A percentile compares a stretch with the other conserved stretches of the same genome.
Evolutionary conservation across 352 stramenopile genomes (phyloP).

Genomic region (Pelagophyceae sp.): DNA sequence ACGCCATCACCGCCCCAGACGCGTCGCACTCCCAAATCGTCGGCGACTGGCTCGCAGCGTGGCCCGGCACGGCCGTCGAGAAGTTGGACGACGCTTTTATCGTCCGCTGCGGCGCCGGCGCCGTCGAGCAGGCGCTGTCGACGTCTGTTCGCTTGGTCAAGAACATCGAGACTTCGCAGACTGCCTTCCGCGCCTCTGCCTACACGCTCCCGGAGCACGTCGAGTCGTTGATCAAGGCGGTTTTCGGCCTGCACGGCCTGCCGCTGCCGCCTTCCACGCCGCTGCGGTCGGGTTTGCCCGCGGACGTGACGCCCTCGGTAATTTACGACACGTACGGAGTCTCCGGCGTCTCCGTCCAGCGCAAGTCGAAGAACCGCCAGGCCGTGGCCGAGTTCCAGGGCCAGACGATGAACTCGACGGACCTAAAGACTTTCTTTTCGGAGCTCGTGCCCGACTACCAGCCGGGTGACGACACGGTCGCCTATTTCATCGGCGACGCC

Average conservation of each 20-base stretch:
- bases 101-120: background rate
- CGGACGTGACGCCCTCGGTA: background rate
- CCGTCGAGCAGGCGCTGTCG: background rate
- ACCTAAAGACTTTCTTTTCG: conserved; percentile 29
- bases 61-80: no score
- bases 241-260: background rate
- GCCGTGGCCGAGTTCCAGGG: conserved; percentile 37
- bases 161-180: background rate
- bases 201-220: background rate
- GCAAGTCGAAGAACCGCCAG: background rate
- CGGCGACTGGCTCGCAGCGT: background rate
- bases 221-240: background rate
- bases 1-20: background rate
- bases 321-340: background rate
- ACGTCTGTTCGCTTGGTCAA: conserved; percentile 3
- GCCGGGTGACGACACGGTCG: background rate
- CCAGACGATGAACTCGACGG: conserved; percentile 34
- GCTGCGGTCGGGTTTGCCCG: background rate
- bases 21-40: background rate
- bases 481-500: background rate
- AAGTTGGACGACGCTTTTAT: no score
- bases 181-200: background rate
- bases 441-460: background rate
- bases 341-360: background rate
- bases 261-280: background rate